Percentiles rank a stretch among this genome's conserved stretches.
Evolutionary conservation across 306 rosid species (phyloP).

Genomic region (Trifolium fragiferum): DNA sequence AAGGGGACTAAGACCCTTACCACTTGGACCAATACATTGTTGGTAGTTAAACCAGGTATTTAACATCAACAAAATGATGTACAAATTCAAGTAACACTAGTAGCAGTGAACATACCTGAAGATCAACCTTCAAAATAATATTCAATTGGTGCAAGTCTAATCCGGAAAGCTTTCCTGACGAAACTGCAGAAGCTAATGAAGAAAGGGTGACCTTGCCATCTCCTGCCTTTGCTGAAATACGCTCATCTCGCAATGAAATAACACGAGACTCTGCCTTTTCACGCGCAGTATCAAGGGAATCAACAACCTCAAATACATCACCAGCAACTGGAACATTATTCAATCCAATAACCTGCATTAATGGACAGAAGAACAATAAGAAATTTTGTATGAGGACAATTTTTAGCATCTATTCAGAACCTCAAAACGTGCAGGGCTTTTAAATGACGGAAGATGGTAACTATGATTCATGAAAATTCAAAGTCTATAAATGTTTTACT

Average conservation of each 20-base stretch:
- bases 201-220: conserved; percentile 98
- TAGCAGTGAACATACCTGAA: conserved; percentile 74
- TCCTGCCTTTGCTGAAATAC: conserved; percentile 96
- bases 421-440: conserved; percentile 1
- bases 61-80: conserved; percentile 26
- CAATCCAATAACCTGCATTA: conserved; percentile 81
- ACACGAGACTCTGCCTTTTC: conserved; percentile 87
- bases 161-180: conserved; percentile 82
- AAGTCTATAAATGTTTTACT: conserved; percentile 3
- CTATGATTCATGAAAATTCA: neutral
- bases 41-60: conserved; percentile 35
- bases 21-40: too few relatives aligned
- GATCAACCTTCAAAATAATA: conserved; percentile 90
- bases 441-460: conserved; percentile 14
- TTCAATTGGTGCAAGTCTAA: conserved; percentile 95
- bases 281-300: conserved; percentile 87
- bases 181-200: conserved; percentile 95
- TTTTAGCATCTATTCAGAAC: conserved; percentile 33
- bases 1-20: too few relatives aligned
- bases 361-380: conserved; percentile 33
- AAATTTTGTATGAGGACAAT: conserved; percentile 1
- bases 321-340: conserved; percentile 93
- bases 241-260: conserved; percentile 73
- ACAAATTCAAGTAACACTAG: conserved; percentile 24
- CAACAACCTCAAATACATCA: conserved; percentile 87